A percentile compares a stretch with the other conserved stretches of the same genome.
phyloP scores from a whole-genome alignment of 306 rosid species.

The Vigna angularis region DNA sequence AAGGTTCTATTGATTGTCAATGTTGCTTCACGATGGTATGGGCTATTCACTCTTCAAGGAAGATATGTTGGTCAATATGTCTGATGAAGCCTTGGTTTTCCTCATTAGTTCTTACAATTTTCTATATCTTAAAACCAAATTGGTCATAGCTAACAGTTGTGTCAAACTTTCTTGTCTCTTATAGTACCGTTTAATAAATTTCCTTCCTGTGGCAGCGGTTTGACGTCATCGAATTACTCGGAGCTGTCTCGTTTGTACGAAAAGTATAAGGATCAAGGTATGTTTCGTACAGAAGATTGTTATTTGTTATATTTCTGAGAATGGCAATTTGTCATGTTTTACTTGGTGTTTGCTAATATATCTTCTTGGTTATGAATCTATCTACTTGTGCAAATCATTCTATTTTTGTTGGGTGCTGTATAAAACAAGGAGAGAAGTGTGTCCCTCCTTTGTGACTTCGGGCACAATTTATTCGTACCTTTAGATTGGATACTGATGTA shows the following conservation, averaged over 20 bases:
- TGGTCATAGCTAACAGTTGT: neutral
- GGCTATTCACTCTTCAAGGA: slow-evolving; percentile 39
- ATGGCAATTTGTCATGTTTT: slow-evolving; percentile 32
- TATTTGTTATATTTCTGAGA: slow-evolving; percentile 8
- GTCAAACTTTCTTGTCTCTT: slow-evolving; percentile 28
- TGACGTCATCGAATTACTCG: slow-evolving; percentile 89
- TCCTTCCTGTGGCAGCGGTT: slow-evolving; percentile 71
- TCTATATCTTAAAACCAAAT: no score
- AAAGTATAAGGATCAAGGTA: slow-evolving; percentile 89
- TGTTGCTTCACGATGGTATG: slow-evolving; percentile 97
- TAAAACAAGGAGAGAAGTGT: slow-evolving; percentile 1
- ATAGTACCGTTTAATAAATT: slow-evolving; percentile 33
- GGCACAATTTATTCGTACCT: slow-evolving; percentile 14
- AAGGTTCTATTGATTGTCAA: slow-evolving; percentile 93
- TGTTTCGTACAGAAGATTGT: slow-evolving; percentile 30
- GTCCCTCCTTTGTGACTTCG: neutral
- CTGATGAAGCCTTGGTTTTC: slow-evolving; percentile 9
- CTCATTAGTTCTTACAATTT: neutral
- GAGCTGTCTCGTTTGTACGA: slow-evolving; percentile 87
- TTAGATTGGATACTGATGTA: neutral
- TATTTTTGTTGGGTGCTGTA: slow-evolving; percentile 20
- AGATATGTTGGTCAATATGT: neutral
- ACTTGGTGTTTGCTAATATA: slow-evolving; percentile 12
- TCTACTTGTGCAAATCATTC: slow-evolving; percentile 15
- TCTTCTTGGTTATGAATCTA: slow-evolving; percentile 41